These are phyloP conservation scores for Termitomyces sp. DNA, from an alignment of 768 basidiomycete species.

Conservation along the genomic window DNA sequence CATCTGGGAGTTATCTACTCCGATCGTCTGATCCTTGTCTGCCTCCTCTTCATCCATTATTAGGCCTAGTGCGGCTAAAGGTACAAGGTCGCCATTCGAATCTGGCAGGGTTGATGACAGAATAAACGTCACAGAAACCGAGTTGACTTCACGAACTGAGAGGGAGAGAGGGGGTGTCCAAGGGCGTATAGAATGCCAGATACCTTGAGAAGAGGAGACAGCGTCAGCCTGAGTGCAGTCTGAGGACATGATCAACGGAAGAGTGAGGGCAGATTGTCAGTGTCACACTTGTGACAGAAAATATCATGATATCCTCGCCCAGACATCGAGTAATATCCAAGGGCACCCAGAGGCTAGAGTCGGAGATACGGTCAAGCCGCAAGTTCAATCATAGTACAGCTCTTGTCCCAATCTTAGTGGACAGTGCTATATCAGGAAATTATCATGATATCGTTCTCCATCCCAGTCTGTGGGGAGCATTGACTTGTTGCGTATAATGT, in stretches of 20 bases:
- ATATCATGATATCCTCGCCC: no score
- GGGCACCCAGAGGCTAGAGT: no score
- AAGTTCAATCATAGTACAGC: background rate
- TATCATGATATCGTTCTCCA: background rate
- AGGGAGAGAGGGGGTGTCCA: constrained; percentile 72
- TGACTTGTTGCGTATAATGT: background rate
- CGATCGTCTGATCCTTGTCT: constrained; percentile 30
- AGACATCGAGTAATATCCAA: no score
- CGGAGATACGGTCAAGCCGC: background rate
- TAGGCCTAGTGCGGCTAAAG: constrained; percentile 37
- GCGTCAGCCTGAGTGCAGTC: constrained; percentile 17
- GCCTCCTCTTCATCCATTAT: constrained; percentile 24
- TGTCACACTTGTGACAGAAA: background rate
- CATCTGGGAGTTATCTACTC: constrained; percentile 22
- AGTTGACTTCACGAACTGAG: constrained; percentile 74
- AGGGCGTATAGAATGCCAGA: constrained; percentile 73
- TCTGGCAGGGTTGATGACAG: constrained; percentile 50
- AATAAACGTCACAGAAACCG: constrained; percentile 79
- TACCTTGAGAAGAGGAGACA: constrained; percentile 17
- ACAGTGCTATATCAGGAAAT: background rate
- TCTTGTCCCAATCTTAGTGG: no score
- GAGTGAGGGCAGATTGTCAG: background rate
- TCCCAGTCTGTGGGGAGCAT: background rate
- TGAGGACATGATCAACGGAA: constrained; percentile 18
- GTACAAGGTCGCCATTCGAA: constrained; percentile 29